These are phyloP conservation scores for Aspergillus viridinutans DNA, from an alignment of 2,329 filamentous ascomycete species.

Conservation along the genomic window DNA sequence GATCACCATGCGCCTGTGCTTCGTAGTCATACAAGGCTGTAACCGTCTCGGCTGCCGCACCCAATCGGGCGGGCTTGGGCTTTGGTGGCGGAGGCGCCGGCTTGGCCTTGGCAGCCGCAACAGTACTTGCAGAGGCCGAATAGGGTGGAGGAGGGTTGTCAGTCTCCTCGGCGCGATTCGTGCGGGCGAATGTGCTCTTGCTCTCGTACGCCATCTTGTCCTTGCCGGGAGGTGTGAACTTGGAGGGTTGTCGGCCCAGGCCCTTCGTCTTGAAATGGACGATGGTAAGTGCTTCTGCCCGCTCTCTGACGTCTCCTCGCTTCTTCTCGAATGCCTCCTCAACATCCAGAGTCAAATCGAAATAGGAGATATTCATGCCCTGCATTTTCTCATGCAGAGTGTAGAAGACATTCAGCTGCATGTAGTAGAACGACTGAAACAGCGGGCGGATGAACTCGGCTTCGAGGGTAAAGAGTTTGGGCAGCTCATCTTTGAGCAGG, in stretches of 20 bases:
- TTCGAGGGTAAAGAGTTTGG: constrained; percentile 84
- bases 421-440: constrained; percentile 99
- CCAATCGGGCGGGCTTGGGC: constrained; percentile 73
- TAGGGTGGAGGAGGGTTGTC: constrained; percentile 70
- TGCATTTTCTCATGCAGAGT: constrained; percentile 98
- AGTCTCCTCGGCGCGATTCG: constrained; percentile 41
- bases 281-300: constrained; percentile 80
- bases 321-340: constrained; percentile 88
- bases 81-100: constrained; percentile 66
- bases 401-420: constrained; percentile 99
- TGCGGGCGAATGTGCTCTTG: constrained; percentile 31
- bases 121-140: constrained; percentile 45
- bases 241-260: constrained; percentile 41
- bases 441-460: constrained; percentile 92
- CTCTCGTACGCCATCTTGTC: constrained; percentile 34
- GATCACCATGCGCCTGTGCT: constrained; percentile 87
- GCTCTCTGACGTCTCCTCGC: constrained; percentile 80
- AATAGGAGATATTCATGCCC: constrained; percentile 93
- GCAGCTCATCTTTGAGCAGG: constrained; percentile 90
- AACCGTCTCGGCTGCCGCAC: constrained; percentile 69
- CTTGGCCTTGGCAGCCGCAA: constrained; percentile 63
- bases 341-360: constrained; percentile 84
- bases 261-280: constrained; percentile 89
- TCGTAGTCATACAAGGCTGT: constrained; percentile 96
- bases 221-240: constrained; percentile 26